phyloP scores from a whole-genome alignment of 2,329 filamentous ascomycete genomes.

The Cadophora sp. region DNA sequence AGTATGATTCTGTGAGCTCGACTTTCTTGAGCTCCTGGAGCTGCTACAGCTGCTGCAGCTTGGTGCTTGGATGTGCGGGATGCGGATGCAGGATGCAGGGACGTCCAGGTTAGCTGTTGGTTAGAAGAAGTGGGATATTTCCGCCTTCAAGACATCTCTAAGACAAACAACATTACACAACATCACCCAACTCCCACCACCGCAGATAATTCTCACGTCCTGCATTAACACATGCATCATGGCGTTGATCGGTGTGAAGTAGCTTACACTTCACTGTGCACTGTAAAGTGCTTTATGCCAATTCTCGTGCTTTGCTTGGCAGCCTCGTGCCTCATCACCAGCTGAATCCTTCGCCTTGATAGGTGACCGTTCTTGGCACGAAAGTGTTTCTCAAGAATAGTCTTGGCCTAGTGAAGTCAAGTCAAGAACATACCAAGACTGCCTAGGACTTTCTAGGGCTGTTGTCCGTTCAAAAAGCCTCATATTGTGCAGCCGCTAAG shows the following conservation, averaged over 20 bases:
- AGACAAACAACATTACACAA: neutral
- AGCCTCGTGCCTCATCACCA: neutral
- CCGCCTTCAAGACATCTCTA: neutral
- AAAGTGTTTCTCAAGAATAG: neutral
- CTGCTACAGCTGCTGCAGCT: too few species aligned
- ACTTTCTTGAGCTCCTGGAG: too few species aligned
- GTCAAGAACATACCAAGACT: neutral
- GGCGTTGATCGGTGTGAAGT: slow-evolving; percentile 9
- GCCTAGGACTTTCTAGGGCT: neutral
- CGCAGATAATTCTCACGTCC: too few species aligned
- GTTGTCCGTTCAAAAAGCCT: neutral
- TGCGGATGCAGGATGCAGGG: too few species aligned
- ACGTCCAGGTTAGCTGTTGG: neutral
- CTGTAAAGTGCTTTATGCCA: neutral
- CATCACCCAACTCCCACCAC: neutral
- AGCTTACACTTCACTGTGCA: neutral
- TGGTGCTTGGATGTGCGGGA: too few species aligned
- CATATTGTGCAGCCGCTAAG: neutral
- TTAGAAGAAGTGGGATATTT: neutral
- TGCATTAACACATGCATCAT: neutral
- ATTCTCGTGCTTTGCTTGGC: neutral
- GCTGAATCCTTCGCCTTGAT: slow-evolving; percentile 2
- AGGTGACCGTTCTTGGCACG: neutral
- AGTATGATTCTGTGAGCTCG: too few species aligned
- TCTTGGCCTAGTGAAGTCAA: neutral